Conservation (phyloP, 306 rosid species). For the Trifolium dubium region DNA sequence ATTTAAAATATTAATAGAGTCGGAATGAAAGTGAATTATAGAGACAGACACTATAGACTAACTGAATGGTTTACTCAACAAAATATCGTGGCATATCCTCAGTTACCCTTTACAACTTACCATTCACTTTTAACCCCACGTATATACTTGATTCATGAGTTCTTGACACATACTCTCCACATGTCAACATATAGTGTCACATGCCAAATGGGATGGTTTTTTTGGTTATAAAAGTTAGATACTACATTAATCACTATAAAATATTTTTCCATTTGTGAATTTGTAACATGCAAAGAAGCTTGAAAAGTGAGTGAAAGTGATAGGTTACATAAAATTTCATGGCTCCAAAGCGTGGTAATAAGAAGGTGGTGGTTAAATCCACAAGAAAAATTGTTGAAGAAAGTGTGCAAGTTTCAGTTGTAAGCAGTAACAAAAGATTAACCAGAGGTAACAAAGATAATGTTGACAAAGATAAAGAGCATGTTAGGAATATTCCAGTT, state of each 20-base stretch:
- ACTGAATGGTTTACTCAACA: no score
- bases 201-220: neutral
- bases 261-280: neutral
- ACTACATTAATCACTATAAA: neutral
- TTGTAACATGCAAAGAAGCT: constrained; percentile 10
- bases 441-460: constrained; percentile 28
- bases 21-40: no score
- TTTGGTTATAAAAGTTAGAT: neutral
- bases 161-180: constrained; percentile 47
- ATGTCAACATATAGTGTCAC: constrained; percentile 19
- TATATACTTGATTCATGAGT: constrained; percentile 11
- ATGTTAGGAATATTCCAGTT: constrained; percentile 39
- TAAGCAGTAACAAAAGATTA: constrained; percentile 30
- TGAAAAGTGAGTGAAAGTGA: neutral
- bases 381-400: constrained; percentile 46
- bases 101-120: constrained; percentile 23
- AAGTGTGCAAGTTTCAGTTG: constrained; percentile 27
- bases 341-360: constrained; percentile 54
- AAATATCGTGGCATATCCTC: constrained; percentile 7
- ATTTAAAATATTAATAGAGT: no score
- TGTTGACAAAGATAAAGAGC: constrained; percentile 9
- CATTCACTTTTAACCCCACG: constrained; percentile 43
- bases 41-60: no score
- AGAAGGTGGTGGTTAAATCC: constrained; percentile 45
- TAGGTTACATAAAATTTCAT: constrained; percentile 19